Evolutionary conservation across 2,329 filamentous ascomycete species (phyloP).

Genomic region (Apiospora saccharicola): DNA sequence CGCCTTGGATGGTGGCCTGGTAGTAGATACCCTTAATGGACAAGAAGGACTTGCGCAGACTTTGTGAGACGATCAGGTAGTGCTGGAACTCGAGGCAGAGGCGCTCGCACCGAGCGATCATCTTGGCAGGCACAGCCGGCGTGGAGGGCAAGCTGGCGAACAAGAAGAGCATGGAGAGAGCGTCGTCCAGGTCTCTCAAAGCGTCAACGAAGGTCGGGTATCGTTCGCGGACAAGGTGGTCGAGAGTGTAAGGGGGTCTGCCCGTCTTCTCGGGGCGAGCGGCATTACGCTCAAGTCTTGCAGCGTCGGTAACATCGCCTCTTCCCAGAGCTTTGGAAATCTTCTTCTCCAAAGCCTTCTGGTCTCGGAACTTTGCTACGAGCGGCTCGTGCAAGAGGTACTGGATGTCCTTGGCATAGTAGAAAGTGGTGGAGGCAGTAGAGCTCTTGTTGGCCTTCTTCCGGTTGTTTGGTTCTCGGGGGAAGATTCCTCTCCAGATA

Average conservation of each 20-base stretch:
- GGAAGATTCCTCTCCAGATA: slow-evolving; percentile 99
- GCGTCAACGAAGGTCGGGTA: slow-evolving; percentile 98
- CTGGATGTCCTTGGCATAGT: slow-evolving; percentile 93
- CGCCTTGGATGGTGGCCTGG: slow-evolving; percentile 94
- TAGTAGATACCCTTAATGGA: slow-evolving; percentile 99
- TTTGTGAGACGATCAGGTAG: slow-evolving; percentile 92
- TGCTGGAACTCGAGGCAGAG: slow-evolving; percentile 96
- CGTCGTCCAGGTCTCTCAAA: slow-evolving; percentile 93
- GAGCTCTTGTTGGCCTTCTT: slow-evolving; percentile 95
- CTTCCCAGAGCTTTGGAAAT: slow-evolving; percentile 91
- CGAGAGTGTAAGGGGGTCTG: slow-evolving; percentile 87
- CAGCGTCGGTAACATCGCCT: slow-evolving; percentile 88
- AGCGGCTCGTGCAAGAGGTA: slow-evolving; percentile 97
- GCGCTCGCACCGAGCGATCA: slow-evolving; percentile 92
- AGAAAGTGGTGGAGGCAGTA: slow-evolving; percentile 91
- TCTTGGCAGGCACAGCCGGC: slow-evolving; percentile 88
- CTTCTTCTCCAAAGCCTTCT: slow-evolving; percentile 97
- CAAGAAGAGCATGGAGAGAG: slow-evolving; percentile 93
- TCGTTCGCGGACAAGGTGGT: slow-evolving; percentile 97
- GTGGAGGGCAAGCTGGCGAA: slow-evolving; percentile 97
- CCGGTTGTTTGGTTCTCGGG: slow-evolving; percentile 93
- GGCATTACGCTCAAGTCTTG: slow-evolving; percentile 86
- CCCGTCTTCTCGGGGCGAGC: slow-evolving; percentile 88
- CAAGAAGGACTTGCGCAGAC: slow-evolving; percentile 92
- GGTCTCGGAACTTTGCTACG: slow-evolving; percentile 92